Evolutionary conservation across 768 basidiomycete genomes (phyloP).

Genomic region (Rhodotorula graminis): DNA sequence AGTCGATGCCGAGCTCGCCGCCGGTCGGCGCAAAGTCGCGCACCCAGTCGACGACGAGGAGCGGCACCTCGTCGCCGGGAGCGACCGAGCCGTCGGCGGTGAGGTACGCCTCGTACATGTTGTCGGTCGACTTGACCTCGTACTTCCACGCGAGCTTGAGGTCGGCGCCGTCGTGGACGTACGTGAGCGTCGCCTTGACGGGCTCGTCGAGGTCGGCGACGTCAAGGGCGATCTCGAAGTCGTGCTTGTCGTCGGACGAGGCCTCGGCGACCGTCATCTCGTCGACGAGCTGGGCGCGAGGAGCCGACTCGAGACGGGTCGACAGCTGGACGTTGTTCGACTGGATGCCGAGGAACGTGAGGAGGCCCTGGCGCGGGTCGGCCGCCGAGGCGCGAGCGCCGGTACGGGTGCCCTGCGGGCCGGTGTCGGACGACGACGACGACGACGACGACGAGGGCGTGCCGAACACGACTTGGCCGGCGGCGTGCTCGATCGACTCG

Average conservation of each 20-base stretch:
- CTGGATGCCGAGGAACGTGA: slow-evolving; percentile 38
- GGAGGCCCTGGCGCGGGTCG: slow-evolving; percentile 37
- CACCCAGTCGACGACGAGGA: slow-evolving; percentile 92
- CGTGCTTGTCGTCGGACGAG: background rate
- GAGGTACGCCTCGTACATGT: slow-evolving; percentile 91
- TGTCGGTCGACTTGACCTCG: slow-evolving; percentile 75
- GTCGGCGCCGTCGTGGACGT: slow-evolving; percentile 68
- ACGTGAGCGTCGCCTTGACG: slow-evolving; percentile 73
- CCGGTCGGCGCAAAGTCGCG: slow-evolving; percentile 57
- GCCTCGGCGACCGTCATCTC: slow-evolving; percentile 51
- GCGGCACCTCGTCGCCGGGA: slow-evolving; percentile 37
- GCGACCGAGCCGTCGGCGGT: slow-evolving; percentile 66
- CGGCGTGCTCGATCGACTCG: background rate
- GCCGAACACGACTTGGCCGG: slow-evolving; percentile 27
- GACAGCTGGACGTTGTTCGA: slow-evolving; percentile 12
- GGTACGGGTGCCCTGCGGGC: slow-evolving; percentile 33
- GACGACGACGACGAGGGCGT: background rate
- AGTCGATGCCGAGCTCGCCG: slow-evolving; percentile 42
- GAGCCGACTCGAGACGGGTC: slow-evolving; percentile 7
- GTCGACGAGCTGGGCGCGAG: slow-evolving; percentile 44
- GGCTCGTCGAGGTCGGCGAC: slow-evolving; percentile 55
- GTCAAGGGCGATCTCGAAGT: background rate
- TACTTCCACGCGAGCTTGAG: slow-evolving; percentile 84
- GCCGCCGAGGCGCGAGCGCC: background rate
- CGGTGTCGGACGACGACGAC: slow-evolving; percentile 33